Conservation (phyloP, 371 early-diverging fungal genomes). For the Mucor lusitanicus region DNA sequence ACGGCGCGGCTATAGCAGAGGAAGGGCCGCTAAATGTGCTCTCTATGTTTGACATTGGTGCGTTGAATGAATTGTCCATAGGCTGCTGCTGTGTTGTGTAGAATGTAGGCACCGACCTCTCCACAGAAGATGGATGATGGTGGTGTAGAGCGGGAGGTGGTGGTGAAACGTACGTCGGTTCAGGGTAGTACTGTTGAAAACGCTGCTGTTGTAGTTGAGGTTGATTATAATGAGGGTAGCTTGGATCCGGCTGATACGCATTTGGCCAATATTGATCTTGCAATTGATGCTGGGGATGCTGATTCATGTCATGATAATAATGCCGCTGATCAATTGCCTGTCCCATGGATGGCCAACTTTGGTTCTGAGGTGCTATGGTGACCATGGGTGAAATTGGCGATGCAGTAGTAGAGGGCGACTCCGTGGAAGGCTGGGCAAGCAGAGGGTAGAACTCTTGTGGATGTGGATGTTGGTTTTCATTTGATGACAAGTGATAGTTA, state of each 20-base stretch:
- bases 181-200: not conserved
- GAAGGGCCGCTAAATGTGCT: not conserved
- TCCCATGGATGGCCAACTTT: not conserved
- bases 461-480: not conserved
- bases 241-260: not conserved
- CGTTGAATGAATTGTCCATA: too few relatives aligned
- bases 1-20: not conserved
- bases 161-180: not conserved
- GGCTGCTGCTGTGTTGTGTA: not conserved
- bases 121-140: not conserved
- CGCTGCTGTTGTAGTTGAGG: not conserved
- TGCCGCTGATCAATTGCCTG: not conserved
- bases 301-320: not conserved
- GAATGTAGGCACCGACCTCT: not conserved
- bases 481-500: conserved; percentile 4
- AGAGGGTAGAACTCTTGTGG: not conserved
- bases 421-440: not conserved
- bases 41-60: not conserved
- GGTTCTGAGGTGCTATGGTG: not conserved
- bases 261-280: not conserved
- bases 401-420: not conserved
- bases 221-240: not conserved
- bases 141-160: not conserved
- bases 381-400: conserved; percentile 2
- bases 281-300: not conserved